Evolutionary conservation across 1,284 basidiomycete genomes (phyloP).

Genomic region (Puccinia polysora): DNA sequence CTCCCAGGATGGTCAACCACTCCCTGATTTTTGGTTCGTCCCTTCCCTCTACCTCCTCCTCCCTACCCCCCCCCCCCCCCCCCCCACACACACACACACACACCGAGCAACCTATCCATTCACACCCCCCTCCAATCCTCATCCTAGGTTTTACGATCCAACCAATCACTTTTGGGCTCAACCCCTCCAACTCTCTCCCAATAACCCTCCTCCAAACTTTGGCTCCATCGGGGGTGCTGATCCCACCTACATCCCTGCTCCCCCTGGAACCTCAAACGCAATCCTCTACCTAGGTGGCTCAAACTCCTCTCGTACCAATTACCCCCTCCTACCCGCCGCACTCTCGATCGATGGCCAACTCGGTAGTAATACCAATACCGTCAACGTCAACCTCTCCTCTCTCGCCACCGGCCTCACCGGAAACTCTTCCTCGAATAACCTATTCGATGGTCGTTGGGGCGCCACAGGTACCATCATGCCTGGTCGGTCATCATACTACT

Average conservation of each 20-base stretch:
- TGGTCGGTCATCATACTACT: too few relatives aligned
- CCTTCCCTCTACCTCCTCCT: too few relatives aligned
- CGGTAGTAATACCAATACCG: slow-evolving; percentile 34
- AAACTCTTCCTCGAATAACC: slow-evolving; percentile 13
- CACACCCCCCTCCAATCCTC: background rate
- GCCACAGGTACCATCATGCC: slow-evolving; percentile 25
- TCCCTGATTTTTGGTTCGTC: slow-evolving; percentile 25
- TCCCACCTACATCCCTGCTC: slow-evolving; percentile 15
- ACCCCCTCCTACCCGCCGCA: background rate
- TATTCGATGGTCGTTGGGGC: slow-evolving; percentile 29
- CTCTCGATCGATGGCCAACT: slow-evolving; percentile 35
- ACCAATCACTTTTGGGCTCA: slow-evolving; percentile 35
- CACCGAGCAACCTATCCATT: background rate
- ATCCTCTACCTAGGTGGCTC: slow-evolving; percentile 17
- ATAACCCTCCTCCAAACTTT: slow-evolving; percentile 5
- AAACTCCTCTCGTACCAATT: slow-evolving; percentile 2
- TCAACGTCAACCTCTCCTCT: slow-evolving; percentile 18
- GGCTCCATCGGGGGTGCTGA: slow-evolving; percentile 21
- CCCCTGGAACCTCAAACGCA: slow-evolving; percentile 13
- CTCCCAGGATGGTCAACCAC: slow-evolving; percentile 22
- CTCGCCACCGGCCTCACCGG: slow-evolving; percentile 9
- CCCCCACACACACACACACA: background rate
- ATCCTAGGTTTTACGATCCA: slow-evolving; percentile 27
- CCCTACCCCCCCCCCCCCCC: too few relatives aligned
- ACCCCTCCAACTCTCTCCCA: background rate